These are phyloP conservation scores for Diphasiastrum complanatum DNA, from an alignment of 83 land plant species.

Conservation along the genomic window DNA sequence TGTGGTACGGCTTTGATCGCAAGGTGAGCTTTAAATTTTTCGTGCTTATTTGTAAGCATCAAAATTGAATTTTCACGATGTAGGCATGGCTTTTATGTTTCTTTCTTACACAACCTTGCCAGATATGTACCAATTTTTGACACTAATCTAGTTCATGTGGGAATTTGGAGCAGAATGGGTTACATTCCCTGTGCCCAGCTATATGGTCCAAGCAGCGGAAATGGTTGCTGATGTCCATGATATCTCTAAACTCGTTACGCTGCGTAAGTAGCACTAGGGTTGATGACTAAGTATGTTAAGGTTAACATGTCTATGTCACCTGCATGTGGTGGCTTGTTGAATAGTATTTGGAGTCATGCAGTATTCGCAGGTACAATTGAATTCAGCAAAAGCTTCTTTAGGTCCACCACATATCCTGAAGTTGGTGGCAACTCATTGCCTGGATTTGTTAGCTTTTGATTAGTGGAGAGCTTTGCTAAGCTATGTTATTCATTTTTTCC, in stretches of 20 bases:
- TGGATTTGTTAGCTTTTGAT: too few species aligned
- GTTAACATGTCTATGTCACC: background rate
- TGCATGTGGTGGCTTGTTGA: background rate
- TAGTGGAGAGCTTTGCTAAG: too few species aligned
- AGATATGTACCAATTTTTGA: background rate
- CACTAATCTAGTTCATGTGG: background rate
- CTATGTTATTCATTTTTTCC: too few species aligned
- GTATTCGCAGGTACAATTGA: too few species aligned
- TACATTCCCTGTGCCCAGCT: constrained; percentile 98
- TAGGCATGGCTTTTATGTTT: background rate
- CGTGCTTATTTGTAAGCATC: background rate
- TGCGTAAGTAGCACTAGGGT: constrained; percentile 46
- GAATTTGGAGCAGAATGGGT: constrained; percentile 52
- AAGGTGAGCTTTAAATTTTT: constrained; percentile 43
- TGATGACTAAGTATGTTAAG: background rate
- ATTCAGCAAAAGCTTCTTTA: too few species aligned
- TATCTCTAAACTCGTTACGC: constrained; percentile 77
- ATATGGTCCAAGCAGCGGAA: constrained; percentile 94
- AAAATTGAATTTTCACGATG: background rate
- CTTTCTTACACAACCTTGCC: background rate
- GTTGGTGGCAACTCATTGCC: too few species aligned
- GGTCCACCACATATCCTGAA: too few species aligned
- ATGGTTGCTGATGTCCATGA: constrained; percentile 92
- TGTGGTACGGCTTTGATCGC: constrained; percentile 99
- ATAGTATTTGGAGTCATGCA: too few species aligned